Conservation (phyloP, 805 yeast genomes). For the Pichia exigua region DNA sequence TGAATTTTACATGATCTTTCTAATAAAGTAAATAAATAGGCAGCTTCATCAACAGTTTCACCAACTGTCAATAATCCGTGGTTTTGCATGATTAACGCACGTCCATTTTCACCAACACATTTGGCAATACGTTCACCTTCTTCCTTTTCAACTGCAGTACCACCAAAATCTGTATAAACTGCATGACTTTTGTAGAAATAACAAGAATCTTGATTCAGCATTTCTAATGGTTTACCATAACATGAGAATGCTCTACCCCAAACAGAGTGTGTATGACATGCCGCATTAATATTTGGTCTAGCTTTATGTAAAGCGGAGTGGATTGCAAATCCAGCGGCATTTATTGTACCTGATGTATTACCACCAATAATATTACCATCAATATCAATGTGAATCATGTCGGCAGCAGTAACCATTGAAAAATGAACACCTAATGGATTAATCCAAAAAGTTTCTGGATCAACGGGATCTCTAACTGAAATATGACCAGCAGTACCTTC, state of each 20-base stretch:
- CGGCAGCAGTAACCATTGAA: conserved; percentile 47
- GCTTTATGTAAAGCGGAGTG: conserved; percentile 61
- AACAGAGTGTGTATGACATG: conserved; percentile 62
- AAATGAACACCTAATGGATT: conserved; percentile 78
- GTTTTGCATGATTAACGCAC: conserved; percentile 50
- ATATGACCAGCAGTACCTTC: conserved; percentile 88
- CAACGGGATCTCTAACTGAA: conserved; percentile 74
- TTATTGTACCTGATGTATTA: conserved; percentile 34
- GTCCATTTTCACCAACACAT: conserved; percentile 52
- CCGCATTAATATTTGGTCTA: conserved; percentile 63
- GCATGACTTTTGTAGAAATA: conserved; percentile 56
- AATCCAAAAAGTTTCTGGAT: conserved; percentile 78
- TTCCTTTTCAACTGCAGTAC: conserved; percentile 60
- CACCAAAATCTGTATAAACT: conserved; percentile 66
- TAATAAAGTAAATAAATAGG: conserved; percentile 43
- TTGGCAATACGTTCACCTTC: conserved; percentile 57
- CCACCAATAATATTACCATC: conserved; percentile 55
- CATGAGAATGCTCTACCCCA: conserved; percentile 60
- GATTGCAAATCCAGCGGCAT: conserved; percentile 66
- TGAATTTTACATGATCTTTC: conserved; percentile 61
- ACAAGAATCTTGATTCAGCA: conserved; percentile 75
- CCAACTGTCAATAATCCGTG: conserved; percentile 71
- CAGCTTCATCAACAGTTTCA: conserved; percentile 60
- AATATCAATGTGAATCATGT: conserved; percentile 57
- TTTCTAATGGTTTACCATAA: conserved; percentile 60